These are phyloP conservation scores for Solanum sejunctum DNA, from an alignment of 257 asterid species.

Conservation along the genomic window DNA sequence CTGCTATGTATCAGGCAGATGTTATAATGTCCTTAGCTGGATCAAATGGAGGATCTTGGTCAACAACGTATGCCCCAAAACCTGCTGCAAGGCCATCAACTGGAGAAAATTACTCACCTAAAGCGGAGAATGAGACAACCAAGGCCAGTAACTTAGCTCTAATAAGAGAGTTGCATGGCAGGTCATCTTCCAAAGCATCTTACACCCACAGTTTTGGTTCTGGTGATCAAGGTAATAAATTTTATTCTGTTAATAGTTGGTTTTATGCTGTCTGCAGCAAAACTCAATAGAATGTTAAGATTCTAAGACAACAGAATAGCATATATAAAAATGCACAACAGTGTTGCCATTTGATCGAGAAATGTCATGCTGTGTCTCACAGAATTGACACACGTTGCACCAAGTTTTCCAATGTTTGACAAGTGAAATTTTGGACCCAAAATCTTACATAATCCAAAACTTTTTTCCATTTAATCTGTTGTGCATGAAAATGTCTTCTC, in stretches of 20 bases:
- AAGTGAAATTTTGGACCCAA: background rate
- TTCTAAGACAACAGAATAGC: background rate
- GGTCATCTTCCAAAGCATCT: slow-evolving; percentile 26
- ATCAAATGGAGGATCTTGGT: slow-evolving; percentile 88
- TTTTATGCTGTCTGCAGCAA: background rate
- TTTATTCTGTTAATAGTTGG: background rate
- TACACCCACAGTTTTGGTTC: slow-evolving; percentile 29
- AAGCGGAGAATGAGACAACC: slow-evolving; percentile 18
- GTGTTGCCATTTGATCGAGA: background rate
- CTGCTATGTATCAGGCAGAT: slow-evolving; percentile 53
- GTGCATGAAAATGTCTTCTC: background rate
- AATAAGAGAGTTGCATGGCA: slow-evolving; percentile 30
- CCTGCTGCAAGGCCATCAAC: slow-evolving; percentile 21
- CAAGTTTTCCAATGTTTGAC: background rate
- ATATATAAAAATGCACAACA: background rate
- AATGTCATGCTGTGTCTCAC: background rate
- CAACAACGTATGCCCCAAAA: slow-evolving; percentile 48
- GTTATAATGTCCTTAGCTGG: slow-evolving; percentile 86
- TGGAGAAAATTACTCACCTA: slow-evolving; percentile 27
- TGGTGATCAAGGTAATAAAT: slow-evolving; percentile 17
- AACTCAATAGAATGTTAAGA: background rate
- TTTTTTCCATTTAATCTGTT: background rate
- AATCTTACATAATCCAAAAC: background rate
- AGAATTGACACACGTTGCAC: background rate
- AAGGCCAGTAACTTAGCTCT: slow-evolving; percentile 11